Conservation (phyloP, 2,329 filamentous ascomycete genomes). For the Falciphora oryzae region DNA sequence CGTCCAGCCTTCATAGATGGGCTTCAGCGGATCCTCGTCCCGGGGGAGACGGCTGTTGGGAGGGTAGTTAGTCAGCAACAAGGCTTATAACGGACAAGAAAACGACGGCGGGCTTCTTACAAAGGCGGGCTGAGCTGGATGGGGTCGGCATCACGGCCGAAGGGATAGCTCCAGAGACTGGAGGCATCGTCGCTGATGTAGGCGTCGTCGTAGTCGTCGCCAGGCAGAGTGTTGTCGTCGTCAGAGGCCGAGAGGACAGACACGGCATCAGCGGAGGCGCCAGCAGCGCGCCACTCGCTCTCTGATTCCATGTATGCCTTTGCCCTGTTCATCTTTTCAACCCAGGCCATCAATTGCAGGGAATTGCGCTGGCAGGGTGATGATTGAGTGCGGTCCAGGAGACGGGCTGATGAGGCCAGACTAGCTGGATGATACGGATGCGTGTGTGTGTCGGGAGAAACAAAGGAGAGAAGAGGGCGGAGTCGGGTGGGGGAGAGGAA, state of each 20-base stretch:
- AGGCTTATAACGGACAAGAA: not conserved
- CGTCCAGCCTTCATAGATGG: conserved; percentile 24
- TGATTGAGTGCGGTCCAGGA: not conserved
- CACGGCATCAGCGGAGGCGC: not conserved
- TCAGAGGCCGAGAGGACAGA: not conserved
- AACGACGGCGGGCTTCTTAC: not conserved
- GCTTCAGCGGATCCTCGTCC: conserved; percentile 15
- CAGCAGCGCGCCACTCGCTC: not conserved
- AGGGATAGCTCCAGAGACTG: not conserved
- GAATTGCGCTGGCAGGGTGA: not conserved
- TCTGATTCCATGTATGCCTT: not conserved
- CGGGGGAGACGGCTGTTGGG: conserved; percentile 16
- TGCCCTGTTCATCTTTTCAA: not conserved
- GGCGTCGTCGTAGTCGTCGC: not conserved
- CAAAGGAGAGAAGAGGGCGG: not conserved
- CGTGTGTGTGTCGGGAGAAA: not conserved
- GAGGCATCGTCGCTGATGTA: not conserved
- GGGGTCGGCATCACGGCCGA: not conserved
- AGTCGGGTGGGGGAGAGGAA: not conserved
- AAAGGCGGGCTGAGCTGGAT: not conserved
- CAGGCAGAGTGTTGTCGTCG: not conserved
- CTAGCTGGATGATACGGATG: too few species aligned
- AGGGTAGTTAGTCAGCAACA: not conserved
- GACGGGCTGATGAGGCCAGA: too few species aligned
- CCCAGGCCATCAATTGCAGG: not conserved